Percentiles rank a stretch among this genome's conserved stretches.
phyloP scores from a whole-genome alignment of 805 yeast genomes.

The Dipodascopsis tothii region DNA sequence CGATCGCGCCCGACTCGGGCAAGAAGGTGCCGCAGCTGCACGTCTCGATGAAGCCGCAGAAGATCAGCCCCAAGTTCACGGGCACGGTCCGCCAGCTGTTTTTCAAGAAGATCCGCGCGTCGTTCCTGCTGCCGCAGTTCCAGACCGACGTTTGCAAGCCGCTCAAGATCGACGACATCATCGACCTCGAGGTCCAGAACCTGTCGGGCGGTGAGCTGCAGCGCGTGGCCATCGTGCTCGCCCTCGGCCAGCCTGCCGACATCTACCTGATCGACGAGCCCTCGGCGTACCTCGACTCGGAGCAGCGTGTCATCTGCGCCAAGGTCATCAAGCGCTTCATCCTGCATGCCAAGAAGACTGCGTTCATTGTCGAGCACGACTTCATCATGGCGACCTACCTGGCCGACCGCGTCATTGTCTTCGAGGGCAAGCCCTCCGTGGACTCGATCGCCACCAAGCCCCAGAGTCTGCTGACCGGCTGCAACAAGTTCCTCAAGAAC shows the following conservation, averaged over 20 bases:
- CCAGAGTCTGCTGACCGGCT: conserved; percentile 90
- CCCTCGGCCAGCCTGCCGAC: conserved; percentile 92
- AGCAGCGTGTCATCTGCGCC: conserved; percentile 98
- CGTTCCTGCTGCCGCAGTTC: conserved; percentile 93
- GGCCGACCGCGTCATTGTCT: conserved; percentile 97
- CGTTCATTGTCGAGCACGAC: conserved; percentile 99
- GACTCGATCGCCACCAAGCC: conserved; percentile 81
- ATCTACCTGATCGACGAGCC: conserved; percentile 97
- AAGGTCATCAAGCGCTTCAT: conserved; percentile 96
- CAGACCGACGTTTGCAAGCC: conserved; percentile 98
- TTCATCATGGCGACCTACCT: conserved; percentile 99
- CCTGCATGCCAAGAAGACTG: conserved; percentile 93
- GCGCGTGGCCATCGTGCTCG: conserved; percentile 94
- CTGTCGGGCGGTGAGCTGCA: conserved; percentile 99
- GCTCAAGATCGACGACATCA: conserved; percentile 81
- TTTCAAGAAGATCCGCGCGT: conserved; percentile 90
- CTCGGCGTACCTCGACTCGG: conserved; percentile 96
- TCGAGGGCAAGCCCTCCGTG: conserved; percentile 89
- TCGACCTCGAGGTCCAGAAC: conserved; percentile 96
- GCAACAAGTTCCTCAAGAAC: conserved; percentile 93
- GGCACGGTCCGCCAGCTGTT: conserved; percentile 98
- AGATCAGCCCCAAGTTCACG: conserved; percentile 95
- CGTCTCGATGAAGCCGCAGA: conserved; percentile 97
- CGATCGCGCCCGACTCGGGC: conserved; percentile 77
- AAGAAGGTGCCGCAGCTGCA: conserved; percentile 75